Percentiles rank a stretch among this genome's conserved stretches.
phyloP scores from a whole-genome alignment of 2,329 filamentous ascomycete genomes.

The Colletotrichum incanum region DNA sequence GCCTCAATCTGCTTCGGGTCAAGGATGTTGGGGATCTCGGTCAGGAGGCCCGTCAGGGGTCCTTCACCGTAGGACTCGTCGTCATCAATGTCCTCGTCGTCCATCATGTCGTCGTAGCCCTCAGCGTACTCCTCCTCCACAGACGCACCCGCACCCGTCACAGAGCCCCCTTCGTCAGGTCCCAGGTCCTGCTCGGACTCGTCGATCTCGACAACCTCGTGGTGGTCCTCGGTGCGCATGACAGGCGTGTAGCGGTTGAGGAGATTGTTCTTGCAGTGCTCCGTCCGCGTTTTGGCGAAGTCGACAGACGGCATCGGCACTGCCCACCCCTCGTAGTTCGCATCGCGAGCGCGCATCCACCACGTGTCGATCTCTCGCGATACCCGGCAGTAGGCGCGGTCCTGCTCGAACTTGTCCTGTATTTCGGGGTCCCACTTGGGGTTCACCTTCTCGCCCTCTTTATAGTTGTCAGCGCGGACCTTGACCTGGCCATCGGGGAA shows the following conservation, averaged over 20 bases:
- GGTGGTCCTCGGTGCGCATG: conserved; percentile 56
- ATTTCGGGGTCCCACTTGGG: conserved; percentile 68
- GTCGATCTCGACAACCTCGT: conserved; percentile 63
- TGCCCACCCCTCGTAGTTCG: conserved; percentile 73
- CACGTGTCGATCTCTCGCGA: conserved; percentile 77
- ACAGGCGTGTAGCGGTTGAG: conserved; percentile 67
- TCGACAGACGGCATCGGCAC: conserved; percentile 74
- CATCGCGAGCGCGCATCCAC: conserved; percentile 74
- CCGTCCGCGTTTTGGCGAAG: conserved; percentile 70
- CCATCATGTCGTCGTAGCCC: conserved; percentile 69
- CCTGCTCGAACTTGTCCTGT: conserved; percentile 71
- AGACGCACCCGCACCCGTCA: background rate
- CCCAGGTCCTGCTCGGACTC: conserved; percentile 65
- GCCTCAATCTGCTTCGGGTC: conserved; percentile 97
- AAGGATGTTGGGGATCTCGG: conserved; percentile 93
- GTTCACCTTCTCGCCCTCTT: conserved; percentile 59
- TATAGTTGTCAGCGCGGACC: conserved; percentile 54
- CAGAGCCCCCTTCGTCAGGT: conserved; percentile 59
- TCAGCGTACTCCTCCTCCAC: conserved; percentile 46
- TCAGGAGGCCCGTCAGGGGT: conserved; percentile 86
- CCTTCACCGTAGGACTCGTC: conserved; percentile 87
- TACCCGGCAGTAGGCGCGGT: conserved; percentile 72
- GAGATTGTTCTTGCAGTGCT: conserved; percentile 72
- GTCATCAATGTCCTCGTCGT: conserved; percentile 79
- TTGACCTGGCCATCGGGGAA: conserved; percentile 58